phyloP scores from a whole-genome alignment of 345 rosid species.

The Linum tenue region DNA sequence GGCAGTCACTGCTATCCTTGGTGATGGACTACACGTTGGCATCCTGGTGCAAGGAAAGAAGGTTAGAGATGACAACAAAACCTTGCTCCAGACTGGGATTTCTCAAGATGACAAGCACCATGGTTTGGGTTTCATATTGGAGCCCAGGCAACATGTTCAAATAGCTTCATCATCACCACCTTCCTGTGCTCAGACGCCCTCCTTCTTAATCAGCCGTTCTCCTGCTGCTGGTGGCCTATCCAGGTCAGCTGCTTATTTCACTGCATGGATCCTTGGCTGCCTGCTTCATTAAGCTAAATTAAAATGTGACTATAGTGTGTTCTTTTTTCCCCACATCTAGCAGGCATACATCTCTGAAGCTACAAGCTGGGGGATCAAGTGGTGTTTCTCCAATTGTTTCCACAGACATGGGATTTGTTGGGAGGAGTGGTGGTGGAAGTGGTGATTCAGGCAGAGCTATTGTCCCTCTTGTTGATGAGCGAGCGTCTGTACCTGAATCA shows the following conservation, averaged over 20 bases:
- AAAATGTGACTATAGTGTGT: not conserved
- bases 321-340: not conserved
- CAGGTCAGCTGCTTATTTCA: conserved; percentile 5
- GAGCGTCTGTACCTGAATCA: conserved; percentile 8
- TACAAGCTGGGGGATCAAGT: conserved; percentile 7
- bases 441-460: not conserved
- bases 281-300: too few species aligned
- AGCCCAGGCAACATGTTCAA: conserved; percentile 8
- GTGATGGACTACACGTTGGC: conserved; percentile 27
- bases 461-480: conserved; percentile 4
- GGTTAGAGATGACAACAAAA: conserved; percentile 31
- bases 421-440: not conserved
- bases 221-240: conserved; percentile 3
- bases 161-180: not conserved
- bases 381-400: conserved; percentile 1
- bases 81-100: conserved; percentile 25
- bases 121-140: conserved; percentile 22
- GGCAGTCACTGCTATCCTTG: conserved; percentile 20
- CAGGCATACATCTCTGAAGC: conserved; percentile 14
- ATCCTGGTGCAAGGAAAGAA: conserved; percentile 24
- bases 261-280: not conserved
- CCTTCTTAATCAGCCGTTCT: not conserved
- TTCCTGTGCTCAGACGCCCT: conserved; percentile 3
- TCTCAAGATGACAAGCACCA: conserved; percentile 15
- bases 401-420: not conserved